Base-by-base conservation (phyloP, 257 asterid species). In the Verbena officinalis region DNA sequence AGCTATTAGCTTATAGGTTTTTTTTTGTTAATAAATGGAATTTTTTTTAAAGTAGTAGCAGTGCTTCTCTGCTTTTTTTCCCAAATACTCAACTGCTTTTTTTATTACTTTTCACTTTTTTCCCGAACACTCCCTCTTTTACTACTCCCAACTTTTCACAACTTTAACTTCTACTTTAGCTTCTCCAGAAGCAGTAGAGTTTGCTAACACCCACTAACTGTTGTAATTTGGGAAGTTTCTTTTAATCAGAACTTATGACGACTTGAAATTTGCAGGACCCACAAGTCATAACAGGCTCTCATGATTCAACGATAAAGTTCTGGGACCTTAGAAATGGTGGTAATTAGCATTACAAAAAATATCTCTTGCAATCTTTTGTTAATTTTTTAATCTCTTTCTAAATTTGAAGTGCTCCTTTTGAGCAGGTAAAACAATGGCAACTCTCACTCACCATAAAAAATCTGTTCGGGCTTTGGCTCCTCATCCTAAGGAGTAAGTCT, bases 251-350 rank as follows among this genome's bases (percentile, higher is more conserved):
- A 42, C 69, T 78, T 64, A 66, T 56, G 36, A 20, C 20, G 59
- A 55, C 67, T 57, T 72, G 48, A 64, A n/a, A 22, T 65, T 79
- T 73, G 73, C 90, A 91, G 98, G 99, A 94, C 79, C 99, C 99
- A 23, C 99, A 94, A 78, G 97, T 90, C 71, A 71, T 94, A 57
- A 94, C 99, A 20, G 99, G 99, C 65, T 93, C 99, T 59, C 95
- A 90, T 52, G 97, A 94, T 73, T 73, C 95, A 46, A 94, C 99
- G 38, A 94, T 90, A 62, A 93, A 90, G 81, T 69, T 93, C 44
- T 93, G 96, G 97, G 99, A 93, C 77, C 90, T 88, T 62, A 79
- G 97, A 84, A 73, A 79, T 78, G 95, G 98, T 86, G 80, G 49
- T 39, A n/a, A n/a, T n/a, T n/a, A n/a, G 40, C 23, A 39, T 27